phyloP scores from a whole-genome alignment of 2,329 filamentous ascomycete genomes.

The Diaporthe helianthi region DNA sequence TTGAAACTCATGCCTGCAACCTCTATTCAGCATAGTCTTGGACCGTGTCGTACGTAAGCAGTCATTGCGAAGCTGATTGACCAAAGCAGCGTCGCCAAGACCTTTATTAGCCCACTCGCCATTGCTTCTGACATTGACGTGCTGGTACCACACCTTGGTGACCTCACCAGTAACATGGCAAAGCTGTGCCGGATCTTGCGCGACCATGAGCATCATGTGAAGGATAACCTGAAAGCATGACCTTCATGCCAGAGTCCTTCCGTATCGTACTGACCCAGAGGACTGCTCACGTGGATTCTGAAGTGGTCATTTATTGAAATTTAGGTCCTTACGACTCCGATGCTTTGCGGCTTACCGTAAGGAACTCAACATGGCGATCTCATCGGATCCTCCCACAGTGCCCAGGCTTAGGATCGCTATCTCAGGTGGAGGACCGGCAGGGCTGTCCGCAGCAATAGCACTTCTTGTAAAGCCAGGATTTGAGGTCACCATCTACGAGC shows the following conservation, averaged over 20 bases:
- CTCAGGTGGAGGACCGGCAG: conserved; percentile 24
- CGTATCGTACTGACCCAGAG: neutral
- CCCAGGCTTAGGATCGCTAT: conserved; percentile 19
- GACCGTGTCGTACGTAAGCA: neutral
- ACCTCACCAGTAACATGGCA: conserved; percentile 1
- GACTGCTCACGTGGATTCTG: neutral
- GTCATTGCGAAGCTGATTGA: neutral
- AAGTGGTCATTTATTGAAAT: no score
- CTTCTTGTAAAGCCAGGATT: conserved; percentile 17
- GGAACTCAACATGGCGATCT: neutral
- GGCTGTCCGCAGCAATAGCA: conserved; percentile 19
- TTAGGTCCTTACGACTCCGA: rapidly evolving
- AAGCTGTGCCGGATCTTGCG: conserved; percentile 1
- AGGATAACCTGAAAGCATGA: neutral
- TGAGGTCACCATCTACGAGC: conserved; percentile 24
- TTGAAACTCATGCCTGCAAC: neutral
- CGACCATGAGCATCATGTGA: neutral
- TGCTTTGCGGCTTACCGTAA: rapidly evolving
- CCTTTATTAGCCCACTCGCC: conserved; percentile 14
- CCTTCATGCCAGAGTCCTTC: neutral
- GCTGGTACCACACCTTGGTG: conserved; percentile 10
- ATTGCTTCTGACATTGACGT: conserved; percentile 18
- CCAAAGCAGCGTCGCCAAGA: neutral
- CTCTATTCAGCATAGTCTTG: neutral
- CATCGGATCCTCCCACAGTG: neutral